Evolutionary conservation across 345 rosid genomes (phyloP).

Genomic region (Lagerstroemia speciosa): DNA sequence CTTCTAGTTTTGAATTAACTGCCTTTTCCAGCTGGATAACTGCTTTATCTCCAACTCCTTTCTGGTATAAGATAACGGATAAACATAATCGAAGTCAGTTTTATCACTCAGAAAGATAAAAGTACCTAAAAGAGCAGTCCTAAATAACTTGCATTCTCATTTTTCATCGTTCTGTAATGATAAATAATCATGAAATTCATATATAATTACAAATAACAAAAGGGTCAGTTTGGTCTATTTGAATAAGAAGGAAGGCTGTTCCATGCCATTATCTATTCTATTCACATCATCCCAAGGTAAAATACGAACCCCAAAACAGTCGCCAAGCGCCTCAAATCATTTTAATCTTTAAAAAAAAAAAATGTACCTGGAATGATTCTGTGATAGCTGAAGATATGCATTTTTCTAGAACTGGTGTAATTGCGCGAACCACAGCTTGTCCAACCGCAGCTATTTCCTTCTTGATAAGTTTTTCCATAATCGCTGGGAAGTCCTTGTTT

Average conservation of each 20-base stretch:
- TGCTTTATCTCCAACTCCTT: slow-evolving; percentile 65
- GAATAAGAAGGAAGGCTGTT: background rate
- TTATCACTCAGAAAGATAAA: background rate
- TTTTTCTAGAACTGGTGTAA: slow-evolving; percentile 50
- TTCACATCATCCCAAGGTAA: background rate
- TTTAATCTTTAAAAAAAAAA: background rate
- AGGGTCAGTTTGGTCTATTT: background rate
- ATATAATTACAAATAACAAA: background rate
- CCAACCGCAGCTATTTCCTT: slow-evolving; percentile 52
- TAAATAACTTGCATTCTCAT: background rate
- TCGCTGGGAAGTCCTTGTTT: slow-evolving; percentile 41
- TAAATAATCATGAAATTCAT: background rate
- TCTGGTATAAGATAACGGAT: slow-evolving; percentile 27
- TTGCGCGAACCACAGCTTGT: slow-evolving; percentile 37
- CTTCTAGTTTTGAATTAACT: slow-evolving; percentile 51
- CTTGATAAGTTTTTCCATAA: slow-evolving; percentile 49
- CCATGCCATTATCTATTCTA: background rate
- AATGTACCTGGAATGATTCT: slow-evolving; percentile 63
- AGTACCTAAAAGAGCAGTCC: background rate
- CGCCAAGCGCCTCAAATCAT: background rate
- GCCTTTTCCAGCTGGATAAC: slow-evolving; percentile 60
- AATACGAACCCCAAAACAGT: background rate
- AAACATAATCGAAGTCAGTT: slow-evolving; percentile 2
- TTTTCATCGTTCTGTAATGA: background rate
- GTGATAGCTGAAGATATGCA: slow-evolving; percentile 42